phyloP scores from a whole-genome alignment of 2,329 filamentous ascomycete genomes.

The Aureobasidium sp. region DNA sequence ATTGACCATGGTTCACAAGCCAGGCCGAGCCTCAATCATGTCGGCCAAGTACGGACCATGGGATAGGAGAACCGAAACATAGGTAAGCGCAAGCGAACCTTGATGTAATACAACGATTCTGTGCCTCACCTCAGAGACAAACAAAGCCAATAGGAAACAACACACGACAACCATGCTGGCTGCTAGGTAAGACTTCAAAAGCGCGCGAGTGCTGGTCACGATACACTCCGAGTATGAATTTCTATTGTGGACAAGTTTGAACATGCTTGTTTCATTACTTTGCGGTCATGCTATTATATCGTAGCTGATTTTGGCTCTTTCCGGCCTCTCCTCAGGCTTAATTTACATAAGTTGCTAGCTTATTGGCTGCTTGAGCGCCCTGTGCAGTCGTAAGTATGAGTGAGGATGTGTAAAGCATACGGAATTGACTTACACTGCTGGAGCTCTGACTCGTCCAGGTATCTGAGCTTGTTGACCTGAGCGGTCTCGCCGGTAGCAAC shows the following conservation, averaged over 20 bases:
- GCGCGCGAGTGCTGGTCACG: too few relatives aligned
- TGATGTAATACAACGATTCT: too few relatives aligned
- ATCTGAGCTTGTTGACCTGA: constrained; percentile 64
- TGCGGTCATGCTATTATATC: constrained; percentile 9
- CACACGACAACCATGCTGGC: too few relatives aligned
- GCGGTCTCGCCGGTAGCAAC: constrained; percentile 63
- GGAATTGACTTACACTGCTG: constrained; percentile 39
- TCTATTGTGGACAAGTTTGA: background rate
- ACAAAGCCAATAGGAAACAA: too few relatives aligned
- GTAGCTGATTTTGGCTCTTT: constrained; percentile 2
- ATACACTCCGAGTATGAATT: too few relatives aligned
- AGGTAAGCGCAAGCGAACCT: background rate
- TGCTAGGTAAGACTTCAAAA: too few relatives aligned
- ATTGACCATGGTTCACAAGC: background rate
- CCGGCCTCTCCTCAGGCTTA: background rate
- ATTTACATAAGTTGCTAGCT: background rate
- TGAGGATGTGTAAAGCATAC: background rate
- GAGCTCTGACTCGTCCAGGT: constrained; percentile 60
- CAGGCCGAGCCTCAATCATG: background rate
- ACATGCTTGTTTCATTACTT: constrained; percentile 6
- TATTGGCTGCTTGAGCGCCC: constrained; percentile 10
- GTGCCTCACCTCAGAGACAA: too few relatives aligned
- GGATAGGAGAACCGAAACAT: background rate
- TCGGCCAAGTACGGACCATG: background rate
- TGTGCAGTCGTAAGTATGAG: background rate